A percentile compares a stretch with the other conserved stretches of the same genome.
phyloP scores from a whole-genome alignment of 805 yeast genomes.

The Starmerella apis region DNA sequence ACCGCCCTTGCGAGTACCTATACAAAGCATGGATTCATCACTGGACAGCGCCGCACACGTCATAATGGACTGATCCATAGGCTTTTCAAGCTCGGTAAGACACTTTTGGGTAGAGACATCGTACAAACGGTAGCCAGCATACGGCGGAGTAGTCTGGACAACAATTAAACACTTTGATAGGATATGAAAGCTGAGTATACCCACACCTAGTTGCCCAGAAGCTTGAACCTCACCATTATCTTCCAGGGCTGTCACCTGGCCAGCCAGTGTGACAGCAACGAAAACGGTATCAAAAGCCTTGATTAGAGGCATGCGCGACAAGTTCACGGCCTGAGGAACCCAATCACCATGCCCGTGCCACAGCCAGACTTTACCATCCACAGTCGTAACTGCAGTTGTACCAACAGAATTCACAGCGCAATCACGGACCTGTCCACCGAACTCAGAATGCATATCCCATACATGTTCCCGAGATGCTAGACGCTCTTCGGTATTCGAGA shows the following conservation, averaged over 20 bases:
- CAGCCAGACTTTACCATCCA: constrained; percentile 1
- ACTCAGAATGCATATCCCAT: constrained; percentile 1
- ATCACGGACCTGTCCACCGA: constrained; percentile 7
- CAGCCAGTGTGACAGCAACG: constrained; percentile 7
- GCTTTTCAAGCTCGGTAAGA: neutral
- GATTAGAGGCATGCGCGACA: constrained; percentile 8
- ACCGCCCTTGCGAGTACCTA: constrained; percentile 17
- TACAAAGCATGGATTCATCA: neutral
- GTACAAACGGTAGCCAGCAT: neutral
- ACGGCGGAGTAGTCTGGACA: neutral
- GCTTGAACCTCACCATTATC: neutral
- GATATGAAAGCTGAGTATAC: constrained; percentile 12
- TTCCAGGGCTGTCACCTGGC: constrained; percentile 2
- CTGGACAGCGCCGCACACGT: neutral
- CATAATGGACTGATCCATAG: neutral
- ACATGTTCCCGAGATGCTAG: neutral
- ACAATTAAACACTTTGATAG: neutral
- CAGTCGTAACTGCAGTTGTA: neutral
- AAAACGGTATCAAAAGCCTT: constrained; percentile 3
- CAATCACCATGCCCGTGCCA: neutral
- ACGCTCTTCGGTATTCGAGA: constrained; percentile 4
- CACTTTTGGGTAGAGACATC: neutral
- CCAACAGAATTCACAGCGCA: constrained; percentile 6
- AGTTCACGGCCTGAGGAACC: neutral
- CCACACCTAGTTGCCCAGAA: neutral